Conservation (phyloP, 768 basidiomycete genomes). For the Lactarius deliciosus region DNA sequence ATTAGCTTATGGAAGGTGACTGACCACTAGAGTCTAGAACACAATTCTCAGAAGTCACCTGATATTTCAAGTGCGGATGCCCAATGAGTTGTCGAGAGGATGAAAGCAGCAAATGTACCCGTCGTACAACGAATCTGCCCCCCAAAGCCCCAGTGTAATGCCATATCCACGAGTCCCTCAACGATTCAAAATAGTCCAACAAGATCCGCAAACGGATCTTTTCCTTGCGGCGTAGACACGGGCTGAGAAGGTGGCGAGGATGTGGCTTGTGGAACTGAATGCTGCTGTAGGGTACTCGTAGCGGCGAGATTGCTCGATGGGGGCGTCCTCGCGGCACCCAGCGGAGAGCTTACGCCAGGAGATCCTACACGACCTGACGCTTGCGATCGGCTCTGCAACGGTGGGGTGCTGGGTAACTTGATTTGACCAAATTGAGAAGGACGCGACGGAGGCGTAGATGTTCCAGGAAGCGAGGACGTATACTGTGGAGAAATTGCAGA, state of each 20-base stretch:
- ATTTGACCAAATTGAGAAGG: conserved; percentile 27
- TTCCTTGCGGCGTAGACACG: conserved; percentile 44
- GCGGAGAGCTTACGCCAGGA: conserved; percentile 3
- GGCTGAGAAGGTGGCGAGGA: conserved; percentile 26
- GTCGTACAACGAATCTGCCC: conserved; percentile 1
- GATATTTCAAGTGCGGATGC: conserved; percentile 16
- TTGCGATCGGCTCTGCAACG: conserved; percentile 22
- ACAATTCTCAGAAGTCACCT: conserved; percentile 10
- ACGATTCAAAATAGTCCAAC: conserved; percentile 62
- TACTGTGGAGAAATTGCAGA: conserved; percentile 17
- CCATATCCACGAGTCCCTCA: conserved; percentile 1
- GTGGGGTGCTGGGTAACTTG: conserved; percentile 29
- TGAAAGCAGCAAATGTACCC: conserved; percentile 6
- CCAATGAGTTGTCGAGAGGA: conserved; percentile 9
- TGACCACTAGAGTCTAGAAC: background rate
- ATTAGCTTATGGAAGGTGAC: background rate
- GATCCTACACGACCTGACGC: conserved; percentile 19
- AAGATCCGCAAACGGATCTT: conserved; percentile 85
- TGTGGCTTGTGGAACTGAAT: conserved; percentile 19
- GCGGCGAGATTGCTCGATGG: conserved; percentile 10
- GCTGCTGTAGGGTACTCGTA: conserved; percentile 21
- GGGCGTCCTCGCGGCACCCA: conserved; percentile 7
- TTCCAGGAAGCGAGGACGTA: conserved; percentile 15
- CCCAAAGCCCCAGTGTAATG: conserved; percentile 6
- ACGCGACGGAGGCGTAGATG: background rate